A percentile compares a stretch with the other conserved stretches of the same genome.
phyloP scores from a whole-genome alignment of 805 yeast genomes.

The Torulaspora delbrueckii region DNA sequence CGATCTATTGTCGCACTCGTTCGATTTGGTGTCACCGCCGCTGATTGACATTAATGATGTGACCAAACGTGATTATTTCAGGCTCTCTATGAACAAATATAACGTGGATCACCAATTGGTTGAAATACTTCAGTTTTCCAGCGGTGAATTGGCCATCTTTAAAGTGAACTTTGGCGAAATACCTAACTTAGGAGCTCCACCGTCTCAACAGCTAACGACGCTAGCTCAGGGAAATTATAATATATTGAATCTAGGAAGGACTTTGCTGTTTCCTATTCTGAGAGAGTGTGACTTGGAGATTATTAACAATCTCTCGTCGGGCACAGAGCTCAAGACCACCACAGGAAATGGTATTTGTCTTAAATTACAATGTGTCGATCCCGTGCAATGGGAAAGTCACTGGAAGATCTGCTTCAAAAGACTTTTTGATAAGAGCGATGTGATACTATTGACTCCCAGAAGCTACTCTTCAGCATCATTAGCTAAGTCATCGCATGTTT shows the following conservation, averaged over 20 bases:
- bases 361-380: conserved; percentile 21
- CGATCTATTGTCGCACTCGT: conserved; percentile 23
- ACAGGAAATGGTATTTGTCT: conserved; percentile 24
- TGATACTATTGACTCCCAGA: conserved; percentile 4
- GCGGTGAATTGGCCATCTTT: conserved; percentile 28
- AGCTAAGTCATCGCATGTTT: conserved; percentile 17
- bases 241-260: conserved; percentile 23
- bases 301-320: conserved; percentile 3
- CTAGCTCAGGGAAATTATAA: conserved; percentile 13
- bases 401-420: conserved; percentile 24
- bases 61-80: conserved; percentile 22
- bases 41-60: conserved; percentile 16
- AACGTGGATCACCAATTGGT: conserved; percentile 18
- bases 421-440: conserved; percentile 13
- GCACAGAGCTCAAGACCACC: conserved; percentile 18
- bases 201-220: conserved; percentile 12
- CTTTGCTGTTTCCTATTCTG: conserved; percentile 27
- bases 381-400: conserved; percentile 25
- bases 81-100: conserved; percentile 18
- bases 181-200: conserved; percentile 8
- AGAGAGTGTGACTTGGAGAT: conserved; percentile 24
- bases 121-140: conserved; percentile 26
- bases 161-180: conserved; percentile 22
- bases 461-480: conserved; percentile 12
- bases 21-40: conserved; percentile 18